A percentile compares a stretch with the other conserved stretches of the same genome.
phyloP scores from a whole-genome alignment of 1,284 basidiomycete species.

The Volvariella surrecta region DNA sequence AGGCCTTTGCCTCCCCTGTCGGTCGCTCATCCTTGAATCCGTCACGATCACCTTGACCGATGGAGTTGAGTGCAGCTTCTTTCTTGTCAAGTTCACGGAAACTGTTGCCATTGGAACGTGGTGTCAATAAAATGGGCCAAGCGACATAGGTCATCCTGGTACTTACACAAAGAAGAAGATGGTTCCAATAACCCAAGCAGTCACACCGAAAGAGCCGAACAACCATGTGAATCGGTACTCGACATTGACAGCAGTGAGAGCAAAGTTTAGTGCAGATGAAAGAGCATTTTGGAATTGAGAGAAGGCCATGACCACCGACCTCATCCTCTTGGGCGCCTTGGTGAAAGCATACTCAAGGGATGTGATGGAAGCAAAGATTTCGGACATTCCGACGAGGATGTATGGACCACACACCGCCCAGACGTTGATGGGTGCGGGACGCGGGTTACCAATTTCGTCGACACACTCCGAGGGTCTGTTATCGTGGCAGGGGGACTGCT shows the following conservation, averaged over 20 bases:
- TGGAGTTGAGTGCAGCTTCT: constrained; percentile 35
- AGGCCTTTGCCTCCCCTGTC: not conserved
- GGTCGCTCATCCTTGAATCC: constrained; percentile 24
- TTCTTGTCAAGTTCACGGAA: constrained; percentile 42
- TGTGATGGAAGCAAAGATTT: constrained; percentile 63
- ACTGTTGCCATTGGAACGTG: constrained; percentile 22
- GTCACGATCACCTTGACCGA: constrained; percentile 30
- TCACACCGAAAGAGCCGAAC: constrained; percentile 35
- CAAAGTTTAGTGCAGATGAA: constrained; percentile 36
- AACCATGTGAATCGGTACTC: constrained; percentile 34
- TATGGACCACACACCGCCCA: constrained; percentile 42
- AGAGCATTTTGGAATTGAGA: constrained; percentile 47
- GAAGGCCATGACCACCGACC: constrained; percentile 45
- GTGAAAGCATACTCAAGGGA: constrained; percentile 57
- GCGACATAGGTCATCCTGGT: constrained; percentile 1
- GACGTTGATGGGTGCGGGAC: constrained; percentile 35
- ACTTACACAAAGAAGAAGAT: constrained; percentile 32
- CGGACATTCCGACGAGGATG: constrained; percentile 38
- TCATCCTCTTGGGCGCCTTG: constrained; percentile 51
- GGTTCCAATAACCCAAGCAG: constrained; percentile 39
- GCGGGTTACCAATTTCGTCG: constrained; percentile 24
- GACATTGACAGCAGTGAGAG: constrained; percentile 32
- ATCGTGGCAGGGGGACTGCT: constrained; percentile 37
- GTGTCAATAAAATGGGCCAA: constrained; percentile 10
- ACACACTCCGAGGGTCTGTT: constrained; percentile 29